These are phyloP conservation scores for Butyriboletus loyo DNA, from an alignment of 768 basidiomycete species.

Conservation along the genomic window DNA sequence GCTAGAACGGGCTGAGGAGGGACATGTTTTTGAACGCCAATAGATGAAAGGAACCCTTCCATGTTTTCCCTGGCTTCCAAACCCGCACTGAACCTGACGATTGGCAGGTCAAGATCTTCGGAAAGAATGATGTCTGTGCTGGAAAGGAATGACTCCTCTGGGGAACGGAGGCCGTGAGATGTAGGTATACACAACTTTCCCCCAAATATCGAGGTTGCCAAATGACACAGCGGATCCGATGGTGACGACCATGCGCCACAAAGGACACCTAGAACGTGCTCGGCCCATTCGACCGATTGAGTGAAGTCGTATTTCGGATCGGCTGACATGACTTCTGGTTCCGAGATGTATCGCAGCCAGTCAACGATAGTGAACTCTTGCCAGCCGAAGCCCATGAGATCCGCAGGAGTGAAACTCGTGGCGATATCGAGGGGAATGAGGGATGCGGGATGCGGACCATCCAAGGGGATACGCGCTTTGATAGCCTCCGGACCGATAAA, in stretches of 20 bases:
- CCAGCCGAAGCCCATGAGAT: slow-evolving; percentile 68
- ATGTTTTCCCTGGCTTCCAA: too few relatives aligned
- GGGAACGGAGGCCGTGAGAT: too few relatives aligned
- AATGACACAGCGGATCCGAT: too few relatives aligned
- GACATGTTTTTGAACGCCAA: too few relatives aligned
- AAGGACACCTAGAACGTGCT: slow-evolving; percentile 62
- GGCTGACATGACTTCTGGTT: slow-evolving; percentile 37
- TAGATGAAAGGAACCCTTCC: too few relatives aligned
- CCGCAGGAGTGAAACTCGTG: slow-evolving; percentile 48
- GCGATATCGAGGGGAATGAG: slow-evolving; percentile 61
- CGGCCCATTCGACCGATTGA: slow-evolving; percentile 67
- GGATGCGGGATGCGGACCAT: slow-evolving; percentile 73
- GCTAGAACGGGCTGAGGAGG: too few relatives aligned
- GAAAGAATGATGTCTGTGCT: too few relatives aligned
- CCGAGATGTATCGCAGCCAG: slow-evolving; percentile 67
- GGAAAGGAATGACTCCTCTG: too few relatives aligned
- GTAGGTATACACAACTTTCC: too few relatives aligned
- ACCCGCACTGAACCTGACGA: too few relatives aligned
- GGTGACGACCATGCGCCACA: slow-evolving; percentile 62
- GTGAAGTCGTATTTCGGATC: slow-evolving; percentile 56
- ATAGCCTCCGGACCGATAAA: slow-evolving; percentile 48
- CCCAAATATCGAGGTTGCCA: too few relatives aligned
- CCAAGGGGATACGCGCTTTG: slow-evolving; percentile 61
- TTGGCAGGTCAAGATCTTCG: too few relatives aligned
- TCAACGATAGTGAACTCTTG: slow-evolving; percentile 64